Base-by-base conservation (phyloP, 495 filamentous ascomycete species). In the Elasticomyces elasticus region DNA sequence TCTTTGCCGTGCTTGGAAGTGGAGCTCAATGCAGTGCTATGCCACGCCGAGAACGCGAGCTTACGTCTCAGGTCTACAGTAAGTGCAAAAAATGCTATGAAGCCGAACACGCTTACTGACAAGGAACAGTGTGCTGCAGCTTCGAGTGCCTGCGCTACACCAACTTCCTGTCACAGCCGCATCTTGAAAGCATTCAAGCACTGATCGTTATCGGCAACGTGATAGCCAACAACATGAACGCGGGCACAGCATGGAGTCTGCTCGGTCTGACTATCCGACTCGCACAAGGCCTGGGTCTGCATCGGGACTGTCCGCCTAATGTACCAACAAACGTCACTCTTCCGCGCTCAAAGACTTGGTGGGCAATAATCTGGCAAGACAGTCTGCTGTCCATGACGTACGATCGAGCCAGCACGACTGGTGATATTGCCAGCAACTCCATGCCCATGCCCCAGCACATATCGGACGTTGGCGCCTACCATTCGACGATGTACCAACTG, bases 21-120 rank as follows among this genome's bases (percentile, higher is more conserved):
- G 86, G 85, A 15, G 85, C 82, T n/a, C 87, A 92, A 64, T 89
- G 83, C 49, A 85, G 85, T 2, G 79, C 82, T 59, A 73, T 84
- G 6, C 79, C 83, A 12, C 70, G 73, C 31, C 78, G 76, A 61
- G 77, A 82, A 51, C 53, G 76, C 49, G 76, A 80, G 54, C 63
- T 79, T 55, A 79, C 75, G 5, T 81, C 77, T 0, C 78, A 80
- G 54, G 77, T 80, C 35, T 81, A 79, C 60, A 69, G 76, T 78
- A 67, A 48, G 74, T 64, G 35, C 37, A 2, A 15, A 17, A 13
- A 47, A 11, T 19, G 26, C 35, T 15, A 17, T 5, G 3, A 24
- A 23, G 42, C 2, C n/a, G n/a, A n/a, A 5, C 10, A 26, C 4
- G 6, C 15, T 26, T 19, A 40, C 37, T 54, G 31, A 51, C 51